A percentile compares a stretch with the other conserved stretches of the same genome.
These are phyloP conservation scores for Litsea cubeba DNA, from an alignment of 164 flowering plant species.

Conservation along the genomic window DNA sequence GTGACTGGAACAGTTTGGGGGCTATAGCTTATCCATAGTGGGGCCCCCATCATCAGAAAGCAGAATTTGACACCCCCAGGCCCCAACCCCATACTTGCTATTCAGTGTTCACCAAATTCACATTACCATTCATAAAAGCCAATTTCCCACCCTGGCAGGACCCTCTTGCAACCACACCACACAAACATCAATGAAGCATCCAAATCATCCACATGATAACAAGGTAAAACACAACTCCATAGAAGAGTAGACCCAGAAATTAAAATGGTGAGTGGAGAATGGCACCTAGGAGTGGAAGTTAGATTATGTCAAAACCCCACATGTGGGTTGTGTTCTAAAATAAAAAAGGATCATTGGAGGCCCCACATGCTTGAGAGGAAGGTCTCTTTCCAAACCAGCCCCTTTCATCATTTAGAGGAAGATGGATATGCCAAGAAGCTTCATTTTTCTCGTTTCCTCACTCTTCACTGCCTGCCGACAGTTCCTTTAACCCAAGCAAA, in stretches of 20 bases:
- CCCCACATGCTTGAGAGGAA: conserved; percentile 4
- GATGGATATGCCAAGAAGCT: background rate
- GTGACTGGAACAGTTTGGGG: background rate
- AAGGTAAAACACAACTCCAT: background rate
- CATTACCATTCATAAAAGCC: background rate
- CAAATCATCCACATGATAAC: background rate
- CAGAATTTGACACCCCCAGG: too few species aligned
- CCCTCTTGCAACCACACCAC: background rate
- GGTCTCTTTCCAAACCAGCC: background rate
- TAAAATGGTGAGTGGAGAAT: too few species aligned
- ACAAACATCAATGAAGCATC: background rate
- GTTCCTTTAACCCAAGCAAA: background rate
- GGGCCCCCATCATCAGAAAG: background rate
- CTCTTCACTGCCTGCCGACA: conserved; percentile 24
- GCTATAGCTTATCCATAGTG: background rate
- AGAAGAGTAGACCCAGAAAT: background rate
- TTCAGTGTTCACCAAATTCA: background rate
- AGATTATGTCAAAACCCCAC: background rate
- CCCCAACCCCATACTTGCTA: background rate
- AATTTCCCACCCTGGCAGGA: background rate
- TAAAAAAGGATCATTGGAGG: background rate
- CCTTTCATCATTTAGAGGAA: background rate
- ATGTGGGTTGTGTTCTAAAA: background rate
- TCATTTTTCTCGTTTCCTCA: background rate
- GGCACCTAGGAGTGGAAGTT: background rate